Evolutionary conservation across 2,329 filamentous ascomycete species (phyloP), one percentile per base, ranked within the genome.

Genomic region (Aspergillus brasiliensis): DNA sequence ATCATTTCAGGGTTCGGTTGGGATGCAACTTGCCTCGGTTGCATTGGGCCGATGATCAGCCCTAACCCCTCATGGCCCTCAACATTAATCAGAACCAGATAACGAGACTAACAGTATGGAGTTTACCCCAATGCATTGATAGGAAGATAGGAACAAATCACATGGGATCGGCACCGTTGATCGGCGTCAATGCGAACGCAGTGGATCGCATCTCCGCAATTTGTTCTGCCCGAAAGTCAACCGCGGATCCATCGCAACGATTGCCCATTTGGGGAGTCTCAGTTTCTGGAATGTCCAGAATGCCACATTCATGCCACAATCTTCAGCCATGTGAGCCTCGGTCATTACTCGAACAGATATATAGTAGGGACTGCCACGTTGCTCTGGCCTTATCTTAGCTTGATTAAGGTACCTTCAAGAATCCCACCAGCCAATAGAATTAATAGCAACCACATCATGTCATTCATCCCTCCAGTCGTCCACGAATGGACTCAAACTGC

Each of bases 401-500:
- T 34, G 31, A 28, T 49, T 25, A 28, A 17, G 4, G 8, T 11
- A 46, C 27, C 46, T 38, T 19, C 23, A 21, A 37, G 3, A 46
- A 48, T 10, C 5, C 5, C 44, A 48, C 21, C 15, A 25, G n/a
- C 8, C 40, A 23, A 28, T 15, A 17, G 31, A 34, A 34, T 34
- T 5, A 11, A 31, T 31, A 11, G 10, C 7, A 38, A 38, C 28
- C 25, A 38, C 25, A 38, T 40, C 25, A 38, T 47, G 28, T 56
- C 40, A 31, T 23, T 34, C 13, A 27, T 23, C 42, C 42, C n/a
- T 5, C 8, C 31, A 17, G 55, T 71, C 17, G 19, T 69, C 37
- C 65, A 64, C 13, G 64, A 73, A 63, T 73, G 69, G 60, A 28
- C 61, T 1, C 68, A 69, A 55, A 62, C 63, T 15, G 65, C 66